Evolutionary conservation across 345 rosid species (phyloP).

Genomic region (Euphorbia lathyris): DNA sequence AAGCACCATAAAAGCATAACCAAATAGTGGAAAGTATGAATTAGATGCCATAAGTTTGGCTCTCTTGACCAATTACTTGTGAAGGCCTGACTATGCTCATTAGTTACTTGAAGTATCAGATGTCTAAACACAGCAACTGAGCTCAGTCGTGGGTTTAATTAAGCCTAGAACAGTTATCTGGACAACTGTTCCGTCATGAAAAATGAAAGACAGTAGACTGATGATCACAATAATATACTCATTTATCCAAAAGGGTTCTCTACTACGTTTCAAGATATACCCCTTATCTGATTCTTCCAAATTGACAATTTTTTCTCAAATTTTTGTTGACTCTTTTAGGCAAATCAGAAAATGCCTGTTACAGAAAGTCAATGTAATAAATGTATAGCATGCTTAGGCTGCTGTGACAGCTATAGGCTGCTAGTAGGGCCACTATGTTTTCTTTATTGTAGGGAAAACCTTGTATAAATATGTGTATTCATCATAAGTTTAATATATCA

Average conservation of each 20-base stretch:
- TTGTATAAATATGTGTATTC: no score
- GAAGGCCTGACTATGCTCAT: neutral
- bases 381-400: no score
- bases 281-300: neutral
- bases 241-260: neutral
- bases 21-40: neutral
- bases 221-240: neutral
- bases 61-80: conserved; percentile 1
- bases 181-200: neutral
- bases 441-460: no score
- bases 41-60: neutral
- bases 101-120: neutral
- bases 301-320: neutral
- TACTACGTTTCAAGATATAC: neutral
- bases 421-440: no score
- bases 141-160: neutral
- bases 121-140: neutral
- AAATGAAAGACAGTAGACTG: neutral
- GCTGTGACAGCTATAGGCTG: no score
- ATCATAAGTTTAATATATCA: no score
- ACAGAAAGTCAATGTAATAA: no score
- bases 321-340: neutral
- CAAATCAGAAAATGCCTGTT: neutral
- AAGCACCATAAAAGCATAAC: conserved; percentile 11
- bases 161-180: neutral